These are phyloP conservation scores for Starmerella lactis-condensi DNA, from an alignment of 805 yeast species.

Conservation along the genomic window DNA sequence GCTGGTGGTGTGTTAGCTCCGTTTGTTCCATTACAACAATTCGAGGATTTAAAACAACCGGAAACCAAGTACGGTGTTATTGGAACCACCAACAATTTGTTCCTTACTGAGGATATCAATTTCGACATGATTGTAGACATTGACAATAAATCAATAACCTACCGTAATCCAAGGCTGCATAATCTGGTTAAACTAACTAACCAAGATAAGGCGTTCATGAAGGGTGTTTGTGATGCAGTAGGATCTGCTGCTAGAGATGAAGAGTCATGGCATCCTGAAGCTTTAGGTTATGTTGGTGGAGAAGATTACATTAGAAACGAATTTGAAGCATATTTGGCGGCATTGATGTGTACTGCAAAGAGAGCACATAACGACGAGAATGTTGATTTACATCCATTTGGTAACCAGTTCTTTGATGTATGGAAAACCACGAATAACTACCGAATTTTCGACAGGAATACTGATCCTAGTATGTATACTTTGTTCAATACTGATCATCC, in stretches of 20 bases:
- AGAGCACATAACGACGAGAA: conserved; percentile 22
- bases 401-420: conserved; percentile 28
- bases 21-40: conserved; percentile 81
- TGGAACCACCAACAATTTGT: conserved; percentile 75
- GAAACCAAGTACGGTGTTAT: conserved; percentile 48
- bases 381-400: conserved; percentile 23
- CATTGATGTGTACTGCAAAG: conserved; percentile 54
- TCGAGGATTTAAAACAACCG: conserved; percentile 45
- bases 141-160: conserved; percentile 28
- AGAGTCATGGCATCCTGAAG: conserved; percentile 26
- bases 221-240: conserved; percentile 35
- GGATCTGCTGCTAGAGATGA: conserved; percentile 26
- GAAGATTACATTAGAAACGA: conserved; percentile 78
- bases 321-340: conserved; percentile 77
- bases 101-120: conserved; percentile 43
- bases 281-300: conserved; percentile 42
- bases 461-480: conserved; percentile 26
- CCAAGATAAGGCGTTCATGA: conserved; percentile 62
- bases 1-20: conserved; percentile 81
- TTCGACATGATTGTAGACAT: conserved; percentile 60
- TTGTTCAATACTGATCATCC: conserved; percentile 9
- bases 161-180: conserved; percentile 28
- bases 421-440: conserved; percentile 44
- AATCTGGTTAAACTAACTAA: conserved; percentile 31
- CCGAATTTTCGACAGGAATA: conserved; percentile 33